These are phyloP conservation scores for Xylariaceae sp. DNA, from an alignment of 2,329 filamentous ascomycete genomes.

Conservation along the genomic window DNA sequence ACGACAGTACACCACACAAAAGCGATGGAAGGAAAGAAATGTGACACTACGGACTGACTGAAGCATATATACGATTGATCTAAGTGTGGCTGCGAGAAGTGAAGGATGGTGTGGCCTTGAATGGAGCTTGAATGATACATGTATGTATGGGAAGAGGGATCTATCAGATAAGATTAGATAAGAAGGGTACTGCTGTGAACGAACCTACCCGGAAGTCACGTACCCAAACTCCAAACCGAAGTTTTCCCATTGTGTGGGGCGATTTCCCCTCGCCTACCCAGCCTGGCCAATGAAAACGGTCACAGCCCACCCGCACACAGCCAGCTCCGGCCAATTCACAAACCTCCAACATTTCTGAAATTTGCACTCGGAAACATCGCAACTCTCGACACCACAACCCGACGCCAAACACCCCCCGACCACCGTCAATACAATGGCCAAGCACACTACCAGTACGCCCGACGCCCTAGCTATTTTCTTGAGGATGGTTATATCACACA, in stretches of 20 bases:
- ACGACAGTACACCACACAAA: too few relatives aligned
- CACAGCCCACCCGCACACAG: neutral
- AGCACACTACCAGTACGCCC: slow-evolving; percentile 17
- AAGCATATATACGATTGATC: too few relatives aligned
- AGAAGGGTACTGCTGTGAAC: too few relatives aligned
- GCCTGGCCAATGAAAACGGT: neutral
- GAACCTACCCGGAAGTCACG: too few relatives aligned
- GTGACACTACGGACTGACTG: too few relatives aligned
- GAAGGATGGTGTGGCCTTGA: too few relatives aligned
- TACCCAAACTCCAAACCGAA: neutral
- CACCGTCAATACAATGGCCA: slow-evolving; percentile 17
- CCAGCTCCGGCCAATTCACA: slow-evolving; percentile 2
- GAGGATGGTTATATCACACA: neutral
- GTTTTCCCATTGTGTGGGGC: neutral
- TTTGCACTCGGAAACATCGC: slow-evolving; percentile 16
- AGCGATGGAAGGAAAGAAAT: too few relatives aligned
- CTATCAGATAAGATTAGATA: too few relatives aligned
- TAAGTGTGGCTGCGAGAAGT: too few relatives aligned
- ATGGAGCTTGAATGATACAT: too few relatives aligned
- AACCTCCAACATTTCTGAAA: slow-evolving; percentile 15
- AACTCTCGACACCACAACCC: slow-evolving; percentile 11
- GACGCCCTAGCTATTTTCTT: neutral
- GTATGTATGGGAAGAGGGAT: too few relatives aligned
- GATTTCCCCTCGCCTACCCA: neutral
- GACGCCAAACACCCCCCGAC: slow-evolving; percentile 11